Percentiles rank a stretch among this genome's conserved stretches.
These are phyloP conservation scores for Lichtheimia ornata DNA, from an alignment of 371 early-diverging fungal genomes.

Conservation along the genomic window DNA sequence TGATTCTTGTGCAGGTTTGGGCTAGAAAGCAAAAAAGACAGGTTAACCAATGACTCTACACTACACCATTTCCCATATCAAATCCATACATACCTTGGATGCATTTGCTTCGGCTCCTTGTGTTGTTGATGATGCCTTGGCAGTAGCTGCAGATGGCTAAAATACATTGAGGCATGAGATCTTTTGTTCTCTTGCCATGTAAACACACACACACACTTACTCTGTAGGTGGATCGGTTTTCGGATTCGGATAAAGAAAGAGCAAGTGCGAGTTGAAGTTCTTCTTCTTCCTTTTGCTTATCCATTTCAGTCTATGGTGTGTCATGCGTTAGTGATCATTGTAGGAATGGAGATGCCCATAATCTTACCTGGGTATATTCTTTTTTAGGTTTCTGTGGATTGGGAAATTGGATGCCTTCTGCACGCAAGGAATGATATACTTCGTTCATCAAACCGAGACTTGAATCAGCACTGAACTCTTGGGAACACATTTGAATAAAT, in stretches of 20 bases:
- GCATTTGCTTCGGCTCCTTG: background rate
- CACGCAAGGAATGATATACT: slow-evolving; percentile 69
- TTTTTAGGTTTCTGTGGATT: slow-evolving; percentile 82
- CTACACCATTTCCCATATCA: too few relatives aligned
- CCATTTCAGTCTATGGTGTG: slow-evolving; percentile 54
- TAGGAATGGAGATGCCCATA: too few relatives aligned
- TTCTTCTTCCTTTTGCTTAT: slow-evolving; percentile 75
- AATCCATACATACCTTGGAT: slow-evolving; percentile 15
- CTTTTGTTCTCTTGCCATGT: slow-evolving; percentile 16
- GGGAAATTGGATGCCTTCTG: slow-evolving; percentile 73
- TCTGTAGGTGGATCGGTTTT: slow-evolving; percentile 51
- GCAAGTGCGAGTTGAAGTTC: slow-evolving; percentile 86
- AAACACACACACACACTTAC: slow-evolving; percentile 13
- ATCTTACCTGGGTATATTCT: slow-evolving; percentile 59
- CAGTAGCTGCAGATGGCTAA: slow-evolving; percentile 26
- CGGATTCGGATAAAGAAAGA: slow-evolving; percentile 79
- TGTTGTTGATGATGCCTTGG: slow-evolving; percentile 13
- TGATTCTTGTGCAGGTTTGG: slow-evolving; percentile 5
- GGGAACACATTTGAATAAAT: slow-evolving; percentile 89
- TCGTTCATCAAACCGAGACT: slow-evolving; percentile 87
- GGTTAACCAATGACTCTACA: background rate
- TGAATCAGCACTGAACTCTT: slow-evolving; percentile 81
- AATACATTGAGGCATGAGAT: slow-evolving; percentile 10
- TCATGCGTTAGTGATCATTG: too few relatives aligned
- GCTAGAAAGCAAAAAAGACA: background rate